Conservation (phyloP, 257 asterid species). For the Lycium barbarum region DNA sequence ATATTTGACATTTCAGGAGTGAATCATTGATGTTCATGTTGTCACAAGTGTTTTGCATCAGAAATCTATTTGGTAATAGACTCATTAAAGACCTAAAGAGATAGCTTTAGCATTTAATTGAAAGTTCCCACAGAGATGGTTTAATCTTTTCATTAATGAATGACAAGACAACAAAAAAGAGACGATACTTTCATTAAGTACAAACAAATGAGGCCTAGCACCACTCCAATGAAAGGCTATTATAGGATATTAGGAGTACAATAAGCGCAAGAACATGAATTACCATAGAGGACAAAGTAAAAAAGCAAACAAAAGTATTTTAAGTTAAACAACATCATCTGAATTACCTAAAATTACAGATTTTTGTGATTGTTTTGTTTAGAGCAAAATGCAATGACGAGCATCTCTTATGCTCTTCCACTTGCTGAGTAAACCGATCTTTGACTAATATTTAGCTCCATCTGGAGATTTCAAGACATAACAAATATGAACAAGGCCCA, state of each 20-base stretch:
- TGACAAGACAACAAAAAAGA: neutral
- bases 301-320: neutral
- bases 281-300: neutral
- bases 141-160: neutral
- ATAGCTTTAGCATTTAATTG: neutral
- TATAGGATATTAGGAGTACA: neutral
- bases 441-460: neutral
- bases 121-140: neutral
- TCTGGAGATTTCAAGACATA: neutral
- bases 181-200: no score
- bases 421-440: neutral
- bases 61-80: neutral
- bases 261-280: neutral
- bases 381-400: neutral
- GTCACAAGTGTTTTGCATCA: no score
- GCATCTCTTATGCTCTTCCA: neutral
- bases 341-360: neutral
- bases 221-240: neutral
- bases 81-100: no score
- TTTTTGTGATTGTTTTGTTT: neutral
- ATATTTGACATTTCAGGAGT: neutral
- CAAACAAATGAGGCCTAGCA: neutral
- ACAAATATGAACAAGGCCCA: neutral
- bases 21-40: no score
- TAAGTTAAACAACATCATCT: neutral